These are phyloP conservation scores for Ophioceras dolichostomum DNA, from an alignment of 2,329 filamentous ascomycete species.

Conservation along the genomic window DNA sequence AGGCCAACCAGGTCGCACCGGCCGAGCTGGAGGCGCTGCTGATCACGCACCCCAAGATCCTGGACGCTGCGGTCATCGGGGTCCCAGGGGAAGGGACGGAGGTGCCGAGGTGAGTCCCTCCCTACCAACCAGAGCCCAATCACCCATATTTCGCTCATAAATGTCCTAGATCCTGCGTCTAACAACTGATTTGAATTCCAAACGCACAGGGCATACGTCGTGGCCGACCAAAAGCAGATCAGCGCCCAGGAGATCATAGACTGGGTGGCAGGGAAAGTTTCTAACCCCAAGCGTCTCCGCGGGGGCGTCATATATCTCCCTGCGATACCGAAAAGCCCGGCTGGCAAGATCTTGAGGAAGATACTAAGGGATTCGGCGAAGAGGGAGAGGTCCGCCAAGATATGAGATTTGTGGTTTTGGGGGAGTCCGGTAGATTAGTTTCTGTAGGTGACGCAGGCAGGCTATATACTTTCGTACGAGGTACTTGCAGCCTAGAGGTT, in stretches of 20 bases:
- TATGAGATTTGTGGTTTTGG: no score
- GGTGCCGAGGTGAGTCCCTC: slow-evolving; percentile 38
- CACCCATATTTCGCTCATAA: no score
- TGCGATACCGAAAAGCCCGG: slow-evolving; percentile 47
- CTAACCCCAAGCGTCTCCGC: slow-evolving; percentile 12
- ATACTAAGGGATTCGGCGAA: slow-evolving; percentile 33
- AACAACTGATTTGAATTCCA: no score
- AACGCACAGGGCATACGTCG: slow-evolving; percentile 3
- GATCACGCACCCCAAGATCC: slow-evolving; percentile 55
- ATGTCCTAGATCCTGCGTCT: no score
- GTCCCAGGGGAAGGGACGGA: slow-evolving; percentile 35
- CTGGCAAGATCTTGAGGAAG: slow-evolving; percentile 48
- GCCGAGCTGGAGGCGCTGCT: slow-evolving; percentile 69
- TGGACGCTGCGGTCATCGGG: slow-evolving; percentile 65
- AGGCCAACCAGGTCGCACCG: slow-evolving; percentile 66
- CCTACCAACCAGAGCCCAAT: no score
- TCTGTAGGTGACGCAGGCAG: no score
- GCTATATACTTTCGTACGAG: no score
- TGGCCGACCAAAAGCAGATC: slow-evolving; percentile 3
- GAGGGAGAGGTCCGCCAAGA: slow-evolving; percentile 7
- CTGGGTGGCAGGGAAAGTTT: slow-evolving; percentile 6
- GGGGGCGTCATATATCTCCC: slow-evolving; percentile 30
- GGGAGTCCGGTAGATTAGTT: no score
- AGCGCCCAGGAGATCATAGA: slow-evolving; percentile 4
- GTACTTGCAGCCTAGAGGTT: no score